Evolutionary conservation across 257 asterid genomes (phyloP).

Genomic region (Jacaranda copaia): DNA sequence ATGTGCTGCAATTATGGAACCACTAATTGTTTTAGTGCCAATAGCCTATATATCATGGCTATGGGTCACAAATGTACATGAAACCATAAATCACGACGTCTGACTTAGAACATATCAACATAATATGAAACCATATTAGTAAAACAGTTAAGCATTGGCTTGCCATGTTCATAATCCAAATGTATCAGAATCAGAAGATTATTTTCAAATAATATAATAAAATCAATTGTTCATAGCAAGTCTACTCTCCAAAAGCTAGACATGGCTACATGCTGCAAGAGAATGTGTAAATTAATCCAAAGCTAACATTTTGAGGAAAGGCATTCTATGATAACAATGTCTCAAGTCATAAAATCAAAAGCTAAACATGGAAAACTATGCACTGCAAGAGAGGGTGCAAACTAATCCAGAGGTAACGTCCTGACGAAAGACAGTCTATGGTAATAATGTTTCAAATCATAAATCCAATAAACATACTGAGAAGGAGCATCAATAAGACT

Average conservation of each 20-base stretch:
- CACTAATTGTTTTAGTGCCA: background rate
- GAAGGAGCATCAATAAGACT: slow-evolving; percentile 17
- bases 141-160: slow-evolving; percentile 3
- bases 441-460: background rate
- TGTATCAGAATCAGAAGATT: background rate
- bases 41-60: background rate
- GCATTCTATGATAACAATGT: slow-evolving; percentile 2
- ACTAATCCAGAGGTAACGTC: background rate
- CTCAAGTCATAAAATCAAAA: background rate
- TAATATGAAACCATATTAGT: background rate
- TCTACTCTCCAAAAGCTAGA: background rate
- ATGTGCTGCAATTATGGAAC: background rate
- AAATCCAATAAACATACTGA: slow-evolving; percentile 7
- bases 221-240: background rate
- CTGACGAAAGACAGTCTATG: slow-evolving; percentile 22
- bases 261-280: slow-evolving; percentile 4
- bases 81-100: slow-evolving; percentile 10
- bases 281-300: background rate
- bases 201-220: background rate
- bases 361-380: background rate
- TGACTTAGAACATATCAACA: background rate
- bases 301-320: slow-evolving; percentile 19
- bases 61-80: background rate
- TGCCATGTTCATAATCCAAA: slow-evolving; percentile 19
- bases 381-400: background rate